Conservation (phyloP, 176 grass and related monocot species). For the Oryza coarctata region DNA sequence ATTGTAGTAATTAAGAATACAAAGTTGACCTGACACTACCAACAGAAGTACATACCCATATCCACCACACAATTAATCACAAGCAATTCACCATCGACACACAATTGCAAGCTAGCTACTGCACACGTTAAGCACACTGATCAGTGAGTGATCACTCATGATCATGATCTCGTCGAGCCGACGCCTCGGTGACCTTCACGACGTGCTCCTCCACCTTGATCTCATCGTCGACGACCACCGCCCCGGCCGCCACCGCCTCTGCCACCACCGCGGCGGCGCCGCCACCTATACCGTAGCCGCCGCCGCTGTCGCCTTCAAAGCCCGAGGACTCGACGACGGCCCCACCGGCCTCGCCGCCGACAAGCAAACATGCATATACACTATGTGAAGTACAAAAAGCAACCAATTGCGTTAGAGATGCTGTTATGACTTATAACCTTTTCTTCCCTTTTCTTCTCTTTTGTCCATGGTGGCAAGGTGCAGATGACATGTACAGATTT, state of each 20-base stretch:
- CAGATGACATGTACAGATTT: constrained; percentile 6
- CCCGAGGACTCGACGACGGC: neutral
- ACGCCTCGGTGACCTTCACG: constrained; percentile 27
- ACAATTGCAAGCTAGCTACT: neutral
- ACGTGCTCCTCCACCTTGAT: constrained; percentile 31
- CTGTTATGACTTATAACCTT: neutral
- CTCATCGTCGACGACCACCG: constrained; percentile 21
- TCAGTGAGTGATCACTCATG: neutral
- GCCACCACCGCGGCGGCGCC: neutral
- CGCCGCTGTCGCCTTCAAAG: neutral
- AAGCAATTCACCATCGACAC: neutral
- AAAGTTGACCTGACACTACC: neutral
- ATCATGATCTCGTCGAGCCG: neutral
- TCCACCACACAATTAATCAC: neutral
- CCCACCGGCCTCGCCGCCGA: neutral
- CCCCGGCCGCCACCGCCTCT: neutral
- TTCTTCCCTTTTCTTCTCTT: neutral
- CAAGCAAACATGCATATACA: constrained; percentile 23
- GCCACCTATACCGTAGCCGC: too few relatives aligned
- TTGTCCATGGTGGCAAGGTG: neutral
- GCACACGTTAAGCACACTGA: neutral
- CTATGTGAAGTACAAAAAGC: constrained; percentile 1
- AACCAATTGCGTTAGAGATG: neutral
- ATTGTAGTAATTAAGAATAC: neutral
- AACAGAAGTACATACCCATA: neutral